Evolutionary conservation across 2,329 filamentous ascomycete genomes (phyloP), one percentile per base, ranked within the genome.

Genomic region (Microcyclosporella mali): DNA sequence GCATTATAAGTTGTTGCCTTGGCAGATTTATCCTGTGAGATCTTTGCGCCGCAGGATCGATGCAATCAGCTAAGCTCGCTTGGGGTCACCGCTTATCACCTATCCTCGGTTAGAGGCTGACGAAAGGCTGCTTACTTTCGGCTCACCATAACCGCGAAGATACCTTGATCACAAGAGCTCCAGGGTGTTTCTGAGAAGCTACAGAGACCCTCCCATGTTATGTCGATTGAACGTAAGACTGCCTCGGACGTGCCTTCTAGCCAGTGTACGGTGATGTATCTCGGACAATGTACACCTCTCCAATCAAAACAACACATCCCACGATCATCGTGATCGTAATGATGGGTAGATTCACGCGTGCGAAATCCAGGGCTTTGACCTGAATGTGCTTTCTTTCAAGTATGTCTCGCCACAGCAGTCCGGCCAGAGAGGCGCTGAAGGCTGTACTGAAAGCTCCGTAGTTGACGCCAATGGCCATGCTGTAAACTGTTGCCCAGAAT

Each of bases 401-500:
- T 14, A 88, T 87, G 49, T 86, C 81, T 2, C 81, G 71, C 84
- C 84, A 88, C 0, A 87, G 66, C 7, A 88, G 69, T 1, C 83
- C 84, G 1, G 84, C 84, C 1, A 87, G 63, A 0, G 82, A 85
- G 0, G 82, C 83, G 50, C 80, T 84, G 53, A 88, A 85, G 0
- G 81, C 80, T 0, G 78, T 77, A 57, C 81, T 85, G 57, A 86
- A 87, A 0, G 83, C 84, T 3, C 83, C 83, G 45, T 81, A 87
- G 60, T 88, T 87, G 47, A 86, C 80, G 2, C 82, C 82, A 0
- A 88, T 65, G 0, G 83, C 83, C 81, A 87, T 84, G 60, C 75
- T 77, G 61, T 87, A 87, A 0, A 87, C 77, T 0, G 82, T 84
- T 0, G 75, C 83, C 82, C 82, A 86, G 58, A 85, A 85, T 0